phyloP scores from a whole-genome alignment of 208 protist genomes.

The Balamuthia mandrillaris region DNA sequence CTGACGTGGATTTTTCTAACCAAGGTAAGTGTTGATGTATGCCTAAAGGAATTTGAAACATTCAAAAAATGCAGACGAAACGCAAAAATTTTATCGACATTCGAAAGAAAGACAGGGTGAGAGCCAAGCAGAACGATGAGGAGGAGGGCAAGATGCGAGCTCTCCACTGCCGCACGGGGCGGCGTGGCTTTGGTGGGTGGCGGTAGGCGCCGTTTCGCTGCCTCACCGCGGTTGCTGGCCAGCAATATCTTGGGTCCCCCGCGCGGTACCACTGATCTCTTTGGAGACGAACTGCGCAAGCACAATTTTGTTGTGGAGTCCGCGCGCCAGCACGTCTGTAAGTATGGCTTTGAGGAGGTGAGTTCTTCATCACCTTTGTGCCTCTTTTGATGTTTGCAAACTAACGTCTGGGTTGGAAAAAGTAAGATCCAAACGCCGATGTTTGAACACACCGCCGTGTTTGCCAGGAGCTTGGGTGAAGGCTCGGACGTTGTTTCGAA shows the following conservation, averaged over 20 bases:
- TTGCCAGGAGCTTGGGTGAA: slow-evolving; percentile 49
- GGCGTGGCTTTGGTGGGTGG: no score
- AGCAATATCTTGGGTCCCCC: slow-evolving; percentile 1
- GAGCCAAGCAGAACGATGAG: no score
- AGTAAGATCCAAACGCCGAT: slow-evolving; percentile 55
- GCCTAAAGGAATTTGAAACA: no score
- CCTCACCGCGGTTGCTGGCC: no score
- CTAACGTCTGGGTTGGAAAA: neutral
- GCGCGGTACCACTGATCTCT: slow-evolving; percentile 42
- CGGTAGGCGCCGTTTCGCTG: no score
- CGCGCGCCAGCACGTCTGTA: neutral
- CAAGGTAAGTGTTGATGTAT: no score
- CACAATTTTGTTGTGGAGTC: slow-evolving; percentile 23
- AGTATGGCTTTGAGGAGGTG: slow-evolving; percentile 46
- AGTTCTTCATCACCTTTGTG: neutral
- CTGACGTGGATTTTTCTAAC: no score
- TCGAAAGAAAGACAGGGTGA: no score
- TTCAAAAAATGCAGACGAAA: no score
- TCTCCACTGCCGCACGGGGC: no score
- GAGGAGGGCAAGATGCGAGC: no score
- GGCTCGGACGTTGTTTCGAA: slow-evolving; percentile 61
- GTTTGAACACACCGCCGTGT: slow-evolving; percentile 51
- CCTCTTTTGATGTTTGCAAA: neutral
- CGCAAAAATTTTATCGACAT: no score
- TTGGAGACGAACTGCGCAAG: slow-evolving; percentile 4